A percentile compares a stretch with the other conserved stretches of the same genome.
Conservation (phyloP, 306 rosid genomes). For the Carpinus fangiana region DNA sequence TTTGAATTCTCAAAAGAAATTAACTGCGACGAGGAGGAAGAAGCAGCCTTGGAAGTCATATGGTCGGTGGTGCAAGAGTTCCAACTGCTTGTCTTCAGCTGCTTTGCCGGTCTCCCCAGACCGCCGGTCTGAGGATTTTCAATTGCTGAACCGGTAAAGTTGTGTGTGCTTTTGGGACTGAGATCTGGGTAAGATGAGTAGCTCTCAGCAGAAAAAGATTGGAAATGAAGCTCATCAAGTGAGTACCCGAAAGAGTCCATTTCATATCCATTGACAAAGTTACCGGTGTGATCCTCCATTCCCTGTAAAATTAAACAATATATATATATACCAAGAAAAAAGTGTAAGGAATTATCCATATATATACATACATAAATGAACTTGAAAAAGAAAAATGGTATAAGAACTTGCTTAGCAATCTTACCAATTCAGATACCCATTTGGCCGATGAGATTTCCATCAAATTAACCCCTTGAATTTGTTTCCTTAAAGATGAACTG, state of each 20-base stretch:
- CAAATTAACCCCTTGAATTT: background rate
- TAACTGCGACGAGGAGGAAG: conserved; percentile 52
- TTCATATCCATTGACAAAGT: conserved; percentile 29
- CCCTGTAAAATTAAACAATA: conserved; percentile 12
- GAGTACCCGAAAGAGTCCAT: conserved; percentile 33
- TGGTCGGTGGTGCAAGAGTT: conserved; percentile 28
- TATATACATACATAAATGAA: background rate
- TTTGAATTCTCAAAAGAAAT: conserved; percentile 55
- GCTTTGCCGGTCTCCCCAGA: conserved; percentile 34
- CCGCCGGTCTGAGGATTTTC: conserved; percentile 2
- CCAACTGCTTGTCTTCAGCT: conserved; percentile 41
- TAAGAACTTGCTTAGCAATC: background rate
- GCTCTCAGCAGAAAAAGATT: conserved; percentile 37
- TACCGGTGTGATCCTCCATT: conserved; percentile 26
- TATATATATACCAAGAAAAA: background rate
- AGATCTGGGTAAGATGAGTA: conserved; percentile 34
- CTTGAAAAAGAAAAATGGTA: background rate
- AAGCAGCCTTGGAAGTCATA: conserved; percentile 25
- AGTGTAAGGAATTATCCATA: background rate
- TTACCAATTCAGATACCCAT: conserved; percentile 43
- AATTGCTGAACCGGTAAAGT: background rate
- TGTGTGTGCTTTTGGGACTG: background rate
- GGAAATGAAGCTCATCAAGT: conserved; percentile 40
- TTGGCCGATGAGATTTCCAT: conserved; percentile 40
- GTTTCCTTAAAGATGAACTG: conserved; percentile 8